Percentiles rank a stretch among this genome's conserved stretches.
Evolutionary conservation across 2,329 filamentous ascomycete species (phyloP).

Genomic region (Orbilia oligospora): DNA sequence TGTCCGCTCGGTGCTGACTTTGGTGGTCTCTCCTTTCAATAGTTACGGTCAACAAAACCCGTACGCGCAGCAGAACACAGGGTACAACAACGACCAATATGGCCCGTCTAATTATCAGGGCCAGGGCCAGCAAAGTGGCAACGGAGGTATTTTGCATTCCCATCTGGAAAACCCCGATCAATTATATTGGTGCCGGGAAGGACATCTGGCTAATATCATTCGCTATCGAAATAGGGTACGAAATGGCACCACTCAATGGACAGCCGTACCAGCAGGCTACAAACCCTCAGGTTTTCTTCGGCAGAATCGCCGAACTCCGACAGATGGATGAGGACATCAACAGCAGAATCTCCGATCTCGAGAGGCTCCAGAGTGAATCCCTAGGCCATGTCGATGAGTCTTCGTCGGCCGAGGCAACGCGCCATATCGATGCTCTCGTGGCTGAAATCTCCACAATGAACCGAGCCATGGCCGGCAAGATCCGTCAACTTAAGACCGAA

Average conservation of each 20-base stretch:
- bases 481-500: constrained; percentile 85
- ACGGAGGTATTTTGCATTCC: constrained; percentile 34
- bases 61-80: constrained; percentile 60
- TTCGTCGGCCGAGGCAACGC: constrained; percentile 75
- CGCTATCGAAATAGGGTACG: constrained; percentile 52
- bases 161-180: neutral
- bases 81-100: constrained; percentile 59
- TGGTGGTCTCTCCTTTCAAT: neutral
- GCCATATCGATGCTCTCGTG: constrained; percentile 80
- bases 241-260: constrained; percentile 48
- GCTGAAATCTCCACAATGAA: constrained; percentile 87
- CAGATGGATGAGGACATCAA: constrained; percentile 80
- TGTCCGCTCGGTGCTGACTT: constrained; percentile 17
- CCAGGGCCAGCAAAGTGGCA: constrained; percentile 42
- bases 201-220: neutral
- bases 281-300: constrained; percentile 61
- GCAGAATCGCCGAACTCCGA: constrained; percentile 60
- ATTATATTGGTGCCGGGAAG: neutral
- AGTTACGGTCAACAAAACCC: constrained; percentile 59
- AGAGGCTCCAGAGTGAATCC: constrained; percentile 78
- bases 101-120: constrained; percentile 51
- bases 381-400: constrained; percentile 82
- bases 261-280: constrained; percentile 40
- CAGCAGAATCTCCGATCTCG: constrained; percentile 79
- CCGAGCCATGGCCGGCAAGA: constrained; percentile 81